Base-by-base conservation (phyloP, 2,329 filamentous ascomycete species). In the Fusarium marasasianum region DNA sequence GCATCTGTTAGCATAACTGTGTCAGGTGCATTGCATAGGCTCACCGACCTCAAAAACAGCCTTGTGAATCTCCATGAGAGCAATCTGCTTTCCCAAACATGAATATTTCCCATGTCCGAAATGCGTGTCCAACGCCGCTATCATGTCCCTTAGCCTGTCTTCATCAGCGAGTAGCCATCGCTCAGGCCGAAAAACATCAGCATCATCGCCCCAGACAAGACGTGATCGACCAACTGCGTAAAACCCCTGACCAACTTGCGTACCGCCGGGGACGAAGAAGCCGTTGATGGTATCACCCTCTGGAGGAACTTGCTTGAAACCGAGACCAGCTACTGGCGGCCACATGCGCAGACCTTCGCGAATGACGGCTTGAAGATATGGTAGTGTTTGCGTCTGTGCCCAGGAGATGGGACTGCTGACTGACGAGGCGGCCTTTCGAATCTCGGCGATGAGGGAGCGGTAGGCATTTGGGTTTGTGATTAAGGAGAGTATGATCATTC, bases 331-430 rank as follows among this genome's bases (percentile, higher is more conserved):
- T 3, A 90, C 86, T 1, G 88, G 88, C 0, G 89, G 88, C 12
- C 87, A 85, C 65, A 90, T 80, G 8, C 88, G 87, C 81, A 91
- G 86, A 3, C 86, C 84, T 77, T 90, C 88, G 45, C 87, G 88
- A 13, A 90, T 80, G 59, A 88, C 89, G 3, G 88, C 88, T 77
- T 89, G 88, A 73, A 90, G 84, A 78, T 89, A 90, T 0, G 85
- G 81, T 4, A 91, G 80, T 8, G 74, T 77, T 70, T 89, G 87
- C 2, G 84, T 82, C 74, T 90, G 82, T 6, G 76, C 73, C 85
- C 86, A 88, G 3, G 84, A 80, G 31, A 89, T 77, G 1, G 81
- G 76, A 5, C 77, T 56, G 4, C 82, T 81, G 45, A 87, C 79
- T 4, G 63, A 71, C 6, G 82, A 82, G 6, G 77, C 66, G 1